Base-by-base conservation (phyloP, 1,284 basidiomycete genomes). In the Agaricales sp. region DNA sequence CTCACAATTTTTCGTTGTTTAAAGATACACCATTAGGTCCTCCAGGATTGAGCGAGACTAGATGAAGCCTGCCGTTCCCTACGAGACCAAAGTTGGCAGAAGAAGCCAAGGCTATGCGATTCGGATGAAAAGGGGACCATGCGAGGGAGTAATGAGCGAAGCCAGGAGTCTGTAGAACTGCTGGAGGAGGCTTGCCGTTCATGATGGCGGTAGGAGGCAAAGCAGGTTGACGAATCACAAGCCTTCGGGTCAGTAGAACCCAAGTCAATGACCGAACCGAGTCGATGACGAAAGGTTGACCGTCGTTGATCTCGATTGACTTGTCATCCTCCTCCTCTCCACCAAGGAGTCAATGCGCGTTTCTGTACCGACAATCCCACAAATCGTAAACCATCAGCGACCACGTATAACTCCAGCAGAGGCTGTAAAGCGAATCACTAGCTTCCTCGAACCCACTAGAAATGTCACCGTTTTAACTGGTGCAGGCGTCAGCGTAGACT, bases 21-120 rank as follows among this genome's bases (percentile, higher is more conserved):
- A 84, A 54, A 22, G 56, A 61, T 18, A 63, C 48, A 11, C 77
- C 69, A 2, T 68, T 72, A 0, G 74, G 73, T 3, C 67, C 71
- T n/a, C n/a, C n/a, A 18, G 71, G 70, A 19, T 65, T 67, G 19
- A 80, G 61, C 4, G 78, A 77, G 44, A 80, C 72, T 21, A 93
- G 64, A 62, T 92, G 85, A 43, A 95, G 63, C 23, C 92, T 74
- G 1, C 95, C 95, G 64, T 97, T 97, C 14, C 95, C 95, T 21
- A 98, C 87, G 3, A 98, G 74, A 2, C 95, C 94, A 64, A 92
- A 98, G 67, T 98, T 98, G 26, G 94, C 91, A 0, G 92, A 77
- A 1, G 90, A 91, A 3, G 92, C 92, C 16, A 96, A 71, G 1
- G 94, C 95, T 22, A 97, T 66, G 20, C 82, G 77, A 14, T 76